Conservation (phyloP, 495 filamentous ascomycete genomes). For the Lophium mytilinum region DNA sequence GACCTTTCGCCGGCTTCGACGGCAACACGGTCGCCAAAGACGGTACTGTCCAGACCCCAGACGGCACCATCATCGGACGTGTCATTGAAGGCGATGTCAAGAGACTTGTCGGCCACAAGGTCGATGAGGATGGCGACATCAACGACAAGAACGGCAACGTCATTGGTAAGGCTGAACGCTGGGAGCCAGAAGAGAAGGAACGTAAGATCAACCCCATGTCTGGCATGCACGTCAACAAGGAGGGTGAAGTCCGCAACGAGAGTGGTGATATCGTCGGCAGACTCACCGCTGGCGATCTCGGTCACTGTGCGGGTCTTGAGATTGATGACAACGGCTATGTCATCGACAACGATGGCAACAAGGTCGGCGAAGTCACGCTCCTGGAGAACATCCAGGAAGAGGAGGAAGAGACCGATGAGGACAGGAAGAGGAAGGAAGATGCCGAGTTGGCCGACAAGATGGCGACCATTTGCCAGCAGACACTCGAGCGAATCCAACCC, state of each 20-base stretch:
- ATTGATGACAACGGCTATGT: conserved; percentile 85
- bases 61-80: conserved; percentile 63
- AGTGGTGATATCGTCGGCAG: conserved; percentile 76
- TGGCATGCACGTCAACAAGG: conserved; percentile 68
- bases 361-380: conserved; percentile 70
- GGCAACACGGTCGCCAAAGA: conserved; percentile 66
- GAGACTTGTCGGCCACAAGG: conserved; percentile 61
- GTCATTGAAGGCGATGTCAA: conserved; percentile 65
- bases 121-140: conserved; percentile 80
- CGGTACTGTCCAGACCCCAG: conserved; percentile 55
- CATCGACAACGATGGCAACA: conserved; percentile 71
- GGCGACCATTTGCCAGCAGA: conserved; percentile 62
- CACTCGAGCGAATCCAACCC: conserved; percentile 73
- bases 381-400: conserved; percentile 60
- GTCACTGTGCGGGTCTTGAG: conserved; percentile 62
- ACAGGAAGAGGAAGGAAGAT: conserved; percentile 57
- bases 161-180: conserved; percentile 73
- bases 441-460: conserved; percentile 72
- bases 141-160: conserved; percentile 74
- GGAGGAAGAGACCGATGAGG: conserved; percentile 43
- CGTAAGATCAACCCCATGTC: conserved; percentile 60
- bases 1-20: conserved; percentile 72
- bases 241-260: conserved; percentile 73
- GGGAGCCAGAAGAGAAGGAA: conserved; percentile 69
- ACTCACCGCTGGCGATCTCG: conserved; percentile 65